These are phyloP conservation scores for Colletotrichum cereale DNA, from an alignment of 2,329 filamentous ascomycete species.

Conservation along the genomic window DNA sequence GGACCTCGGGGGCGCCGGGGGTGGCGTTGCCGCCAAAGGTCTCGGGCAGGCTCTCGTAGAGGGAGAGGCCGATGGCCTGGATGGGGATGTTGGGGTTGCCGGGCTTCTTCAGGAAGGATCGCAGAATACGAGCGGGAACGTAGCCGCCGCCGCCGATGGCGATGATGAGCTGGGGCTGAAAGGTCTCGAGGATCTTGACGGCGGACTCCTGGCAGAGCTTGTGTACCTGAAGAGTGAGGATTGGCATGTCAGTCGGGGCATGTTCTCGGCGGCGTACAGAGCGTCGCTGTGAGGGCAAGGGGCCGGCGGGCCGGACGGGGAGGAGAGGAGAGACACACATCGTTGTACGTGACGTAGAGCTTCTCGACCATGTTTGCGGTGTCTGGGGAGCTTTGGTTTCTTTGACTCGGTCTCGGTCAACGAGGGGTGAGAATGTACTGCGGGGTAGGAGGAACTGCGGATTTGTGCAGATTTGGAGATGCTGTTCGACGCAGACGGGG, in stretches of 20 bases:
- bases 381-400: constrained; percentile 19
- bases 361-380: constrained; percentile 80
- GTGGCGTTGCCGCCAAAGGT: constrained; percentile 64
- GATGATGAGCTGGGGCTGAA: constrained; percentile 96
- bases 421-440: constrained; percentile 18
- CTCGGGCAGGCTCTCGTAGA: constrained; percentile 85
- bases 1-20: constrained; percentile 73
- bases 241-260: not conserved
- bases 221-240: constrained; percentile 77
- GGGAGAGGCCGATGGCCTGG: constrained; percentile 96
- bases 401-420: constrained; percentile 1
- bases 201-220: constrained; percentile 94
- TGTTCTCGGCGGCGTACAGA: not conserved
- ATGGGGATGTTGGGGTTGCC: constrained; percentile 96
- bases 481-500: not conserved
- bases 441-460: constrained; percentile 28
- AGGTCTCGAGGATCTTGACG: constrained; percentile 82
- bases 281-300: constrained; percentile 5
- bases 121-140: constrained; percentile 94
- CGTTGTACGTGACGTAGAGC: constrained; percentile 91
- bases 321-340: constrained; percentile 68
- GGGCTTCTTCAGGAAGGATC: constrained; percentile 94
- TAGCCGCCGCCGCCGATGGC: constrained; percentile 98
- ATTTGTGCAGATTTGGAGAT: constrained; percentile 37
- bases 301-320: not conserved